phyloP scores from a whole-genome alignment of 2,329 filamentous ascomycete species.

The Myriosclerotinia curreyana region DNA sequence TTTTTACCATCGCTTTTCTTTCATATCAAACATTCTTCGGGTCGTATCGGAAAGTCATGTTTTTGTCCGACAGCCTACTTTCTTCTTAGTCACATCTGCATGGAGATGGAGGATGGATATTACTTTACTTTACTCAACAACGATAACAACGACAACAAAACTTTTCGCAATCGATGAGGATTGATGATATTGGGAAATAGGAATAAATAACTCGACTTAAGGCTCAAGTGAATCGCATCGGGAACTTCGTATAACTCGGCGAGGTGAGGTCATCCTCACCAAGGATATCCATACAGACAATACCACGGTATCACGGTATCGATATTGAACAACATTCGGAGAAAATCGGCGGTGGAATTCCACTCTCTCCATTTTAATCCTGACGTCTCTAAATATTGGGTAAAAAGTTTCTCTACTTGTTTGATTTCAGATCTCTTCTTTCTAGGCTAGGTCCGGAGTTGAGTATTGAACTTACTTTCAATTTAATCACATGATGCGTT shows the following conservation, averaged over 20 bases:
- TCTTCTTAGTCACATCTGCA: no score
- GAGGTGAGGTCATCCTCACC: not conserved
- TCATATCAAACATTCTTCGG: no score
- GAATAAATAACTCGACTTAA: not conserved
- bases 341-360: not conserved
- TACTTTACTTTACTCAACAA: no score
- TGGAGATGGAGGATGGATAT: no score
- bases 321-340: not conserved
- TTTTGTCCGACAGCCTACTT: no score
- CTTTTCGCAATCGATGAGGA: not conserved
- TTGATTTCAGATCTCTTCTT: no score
- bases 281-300: not conserved
- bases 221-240: no score
- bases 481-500: conserved; percentile 4
- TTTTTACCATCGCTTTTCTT: no score
- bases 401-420: no score
- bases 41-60: no score
- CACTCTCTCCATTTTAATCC: not conserved
- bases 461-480: not conserved
- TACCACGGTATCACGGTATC: not conserved
- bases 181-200: not conserved
- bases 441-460: no score
- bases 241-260: not conserved
- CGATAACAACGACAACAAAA: not conserved
- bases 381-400: no score